Conservation (phyloP, 1,139 yeast genomes). For the Yamadazyma spencermartinsiae region DNA sequence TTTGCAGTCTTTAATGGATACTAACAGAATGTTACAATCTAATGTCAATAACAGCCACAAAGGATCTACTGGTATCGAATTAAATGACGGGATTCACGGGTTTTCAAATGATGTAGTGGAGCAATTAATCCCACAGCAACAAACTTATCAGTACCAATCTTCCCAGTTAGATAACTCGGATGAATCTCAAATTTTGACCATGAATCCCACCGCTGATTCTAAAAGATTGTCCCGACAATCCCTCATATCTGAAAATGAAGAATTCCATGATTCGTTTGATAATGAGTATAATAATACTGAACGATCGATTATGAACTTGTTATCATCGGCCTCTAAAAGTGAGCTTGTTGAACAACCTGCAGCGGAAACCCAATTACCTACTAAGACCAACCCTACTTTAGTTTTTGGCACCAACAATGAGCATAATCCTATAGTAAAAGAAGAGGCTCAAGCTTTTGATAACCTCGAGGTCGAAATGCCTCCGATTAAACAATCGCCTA, state of each 20-base stretch:
- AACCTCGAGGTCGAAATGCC: conserved; percentile 5
- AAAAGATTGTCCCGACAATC: conserved; percentile 12
- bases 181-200: conserved; percentile 15
- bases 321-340: conserved; percentile 14
- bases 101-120: conserved; percentile 42
- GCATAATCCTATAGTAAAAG: conserved; percentile 10
- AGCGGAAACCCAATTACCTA: background rate
- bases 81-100: conserved; percentile 49
- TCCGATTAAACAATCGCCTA: conserved; percentile 12
- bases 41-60: conserved; percentile 19
- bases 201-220: conserved; percentile 7
- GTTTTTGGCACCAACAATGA: background rate
- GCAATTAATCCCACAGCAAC: conserved; percentile 28
- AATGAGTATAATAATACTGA: conserved; percentile 41
- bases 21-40: conserved; percentile 36
- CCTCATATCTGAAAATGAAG: conserved; percentile 21
- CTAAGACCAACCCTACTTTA: background rate
- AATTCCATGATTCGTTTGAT: conserved; percentile 38
- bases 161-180: conserved; percentile 9
- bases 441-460: conserved; percentile 8
- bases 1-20: conserved; percentile 40
- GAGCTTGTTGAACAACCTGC: background rate
- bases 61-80: conserved; percentile 30
- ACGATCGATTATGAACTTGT: conserved; percentile 43
- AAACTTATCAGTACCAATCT: background rate